Evolutionary conservation across 805 yeast species (phyloP).

Genomic region (Candida krabiensis): DNA sequence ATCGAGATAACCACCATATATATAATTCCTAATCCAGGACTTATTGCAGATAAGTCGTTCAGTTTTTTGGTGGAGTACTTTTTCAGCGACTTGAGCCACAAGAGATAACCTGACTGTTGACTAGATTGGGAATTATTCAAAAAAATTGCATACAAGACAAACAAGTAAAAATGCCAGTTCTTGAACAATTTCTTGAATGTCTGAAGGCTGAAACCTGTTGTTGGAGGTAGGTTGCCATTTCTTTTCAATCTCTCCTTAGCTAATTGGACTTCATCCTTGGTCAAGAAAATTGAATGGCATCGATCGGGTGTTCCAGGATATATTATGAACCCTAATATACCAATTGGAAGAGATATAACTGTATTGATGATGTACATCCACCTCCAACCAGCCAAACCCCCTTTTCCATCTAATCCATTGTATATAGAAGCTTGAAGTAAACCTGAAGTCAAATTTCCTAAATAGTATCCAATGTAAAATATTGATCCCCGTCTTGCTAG

Average conservation of each 20-base stretch:
- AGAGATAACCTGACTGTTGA: constrained; percentile 30
- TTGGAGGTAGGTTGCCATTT: too few species aligned
- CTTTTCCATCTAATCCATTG: constrained; percentile 24
- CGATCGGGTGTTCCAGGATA: constrained; percentile 49
- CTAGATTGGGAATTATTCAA: constrained; percentile 29
- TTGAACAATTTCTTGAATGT: constrained; percentile 42
- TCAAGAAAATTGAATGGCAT: constrained; percentile 37
- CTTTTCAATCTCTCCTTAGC: constrained; percentile 46
- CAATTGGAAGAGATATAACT: constrained; percentile 36
- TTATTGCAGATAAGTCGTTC: constrained; percentile 36
- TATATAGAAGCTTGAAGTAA: constrained; percentile 43
- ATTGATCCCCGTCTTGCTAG: constrained; percentile 60
- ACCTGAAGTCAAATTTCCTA: constrained; percentile 57
- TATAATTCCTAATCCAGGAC: constrained; percentile 29
- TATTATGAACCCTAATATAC: constrained; percentile 40
- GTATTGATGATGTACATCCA: constrained; percentile 56
- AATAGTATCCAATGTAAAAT: constrained; percentile 61
- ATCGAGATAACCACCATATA: constrained; percentile 16
- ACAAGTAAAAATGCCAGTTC: constrained; percentile 38
- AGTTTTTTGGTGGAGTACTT: constrained; percentile 37
- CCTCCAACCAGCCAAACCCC: constrained; percentile 45
- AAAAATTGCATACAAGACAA: constrained; percentile 22
- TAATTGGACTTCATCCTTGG: constrained; percentile 41
- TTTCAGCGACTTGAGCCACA: constrained; percentile 26
- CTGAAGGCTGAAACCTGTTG: constrained; percentile 36